Conservation (phyloP, 163 green algal genomes). For the Chlorella variabilis region DNA sequence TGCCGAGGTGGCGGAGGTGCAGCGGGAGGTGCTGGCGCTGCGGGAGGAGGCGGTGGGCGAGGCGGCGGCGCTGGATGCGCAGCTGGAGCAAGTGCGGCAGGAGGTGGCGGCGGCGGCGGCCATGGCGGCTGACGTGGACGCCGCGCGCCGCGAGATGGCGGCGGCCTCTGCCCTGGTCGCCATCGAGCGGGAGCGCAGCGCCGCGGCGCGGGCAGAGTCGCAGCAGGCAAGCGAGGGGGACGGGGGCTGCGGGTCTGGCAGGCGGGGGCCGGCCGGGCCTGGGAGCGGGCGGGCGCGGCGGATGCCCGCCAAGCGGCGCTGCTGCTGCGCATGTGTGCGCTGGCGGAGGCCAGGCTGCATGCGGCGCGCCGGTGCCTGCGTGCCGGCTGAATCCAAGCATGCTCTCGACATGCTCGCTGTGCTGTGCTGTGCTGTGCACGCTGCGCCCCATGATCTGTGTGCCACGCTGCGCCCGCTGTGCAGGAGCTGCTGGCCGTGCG, state of each 20-base stretch:
- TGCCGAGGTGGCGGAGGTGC: not conserved
- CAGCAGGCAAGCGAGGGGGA: not conserved
- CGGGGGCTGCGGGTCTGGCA: too few species aligned
- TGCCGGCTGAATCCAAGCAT: too few species aligned
- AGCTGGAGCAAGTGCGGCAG: conserved; percentile 4
- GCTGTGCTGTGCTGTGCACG: too few species aligned
- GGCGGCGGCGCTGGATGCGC: not conserved
- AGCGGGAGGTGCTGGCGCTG: not conserved
- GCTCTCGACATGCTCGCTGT: too few species aligned
- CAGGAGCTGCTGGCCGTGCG: not conserved
- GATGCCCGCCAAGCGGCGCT: too few species aligned
- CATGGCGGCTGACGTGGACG: conserved; percentile 4
- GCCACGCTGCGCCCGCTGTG: not conserved
- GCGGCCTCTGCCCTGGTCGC: not conserved
- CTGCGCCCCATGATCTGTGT: not conserved
- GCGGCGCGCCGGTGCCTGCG: too few species aligned
- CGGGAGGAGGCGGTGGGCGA: not conserved
- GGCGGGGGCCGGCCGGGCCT: too few species aligned
- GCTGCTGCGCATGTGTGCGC: too few species aligned
- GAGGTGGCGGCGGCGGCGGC: conserved; percentile 3
- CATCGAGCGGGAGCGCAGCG: not conserved
- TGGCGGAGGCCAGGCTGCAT: too few species aligned
- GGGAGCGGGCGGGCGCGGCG: too few species aligned
- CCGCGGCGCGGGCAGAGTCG: not conserved
- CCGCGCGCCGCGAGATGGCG: not conserved